phyloP scores from a whole-genome alignment of 2,329 filamentous ascomycete genomes.

The Exophiala lecanii-corni region DNA sequence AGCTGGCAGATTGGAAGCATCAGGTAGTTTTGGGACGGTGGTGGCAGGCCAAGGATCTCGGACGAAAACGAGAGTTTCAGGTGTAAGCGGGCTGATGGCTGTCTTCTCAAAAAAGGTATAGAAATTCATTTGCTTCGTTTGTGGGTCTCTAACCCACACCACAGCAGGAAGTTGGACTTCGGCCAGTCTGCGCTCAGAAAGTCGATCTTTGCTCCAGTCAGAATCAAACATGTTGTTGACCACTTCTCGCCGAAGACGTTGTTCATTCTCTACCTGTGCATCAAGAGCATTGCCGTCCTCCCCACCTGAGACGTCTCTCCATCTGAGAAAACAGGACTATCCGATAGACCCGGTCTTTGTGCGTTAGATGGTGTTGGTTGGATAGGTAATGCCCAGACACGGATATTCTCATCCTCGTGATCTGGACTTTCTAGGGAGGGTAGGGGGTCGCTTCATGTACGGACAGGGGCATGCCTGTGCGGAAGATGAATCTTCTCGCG shows the following conservation, averaged over 20 bases:
- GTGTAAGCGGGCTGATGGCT: conserved; percentile 45
- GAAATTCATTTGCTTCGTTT: conserved; percentile 57
- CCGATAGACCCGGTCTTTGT: not conserved
- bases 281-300: conserved; percentile 27
- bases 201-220: conserved; percentile 65
- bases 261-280: conserved; percentile 33
- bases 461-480: conserved; percentile 71
- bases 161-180: conserved; percentile 64
- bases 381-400: conserved; percentile 77
- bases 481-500: conserved; percentile 76
- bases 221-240: conserved; percentile 78
- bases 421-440: conserved; percentile 50
- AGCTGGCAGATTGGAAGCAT: conserved; percentile 53
- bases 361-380: conserved; percentile 12
- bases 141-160: conserved; percentile 62
- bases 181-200: conserved; percentile 62
- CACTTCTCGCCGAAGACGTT: conserved; percentile 55
- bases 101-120: conserved; percentile 66
- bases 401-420: conserved; percentile 70
- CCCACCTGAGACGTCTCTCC: too few species aligned
- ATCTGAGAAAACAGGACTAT: conserved; percentile 34
- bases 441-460: conserved; percentile 60
- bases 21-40: conserved; percentile 60
- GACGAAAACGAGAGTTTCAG: conserved; percentile 67
- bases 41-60: conserved; percentile 76